phyloP scores from a whole-genome alignment of 78 protist genomes.

The Tieghemostelium lacteum region DNA sequence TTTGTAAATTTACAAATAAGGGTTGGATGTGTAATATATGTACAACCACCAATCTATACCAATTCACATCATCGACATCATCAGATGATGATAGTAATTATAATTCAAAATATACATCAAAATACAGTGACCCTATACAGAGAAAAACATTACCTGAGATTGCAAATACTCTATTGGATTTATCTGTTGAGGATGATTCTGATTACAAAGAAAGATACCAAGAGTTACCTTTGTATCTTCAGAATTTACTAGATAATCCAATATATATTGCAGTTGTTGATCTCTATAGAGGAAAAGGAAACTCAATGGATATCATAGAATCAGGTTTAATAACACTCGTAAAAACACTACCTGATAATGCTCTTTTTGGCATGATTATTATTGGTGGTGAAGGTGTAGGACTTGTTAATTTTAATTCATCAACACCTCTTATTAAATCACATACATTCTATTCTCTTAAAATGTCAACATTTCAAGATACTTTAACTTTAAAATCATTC shows the following conservation, averaged over 20 bases:
- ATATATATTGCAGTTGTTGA: slow-evolving; percentile 50
- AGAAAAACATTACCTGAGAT: slow-evolving; percentile 15
- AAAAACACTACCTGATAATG: slow-evolving; percentile 46
- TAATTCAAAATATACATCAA: not conserved
- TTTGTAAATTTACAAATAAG: not conserved
- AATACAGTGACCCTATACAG: not conserved
- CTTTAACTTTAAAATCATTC: slow-evolving; percentile 25
- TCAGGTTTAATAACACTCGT: slow-evolving; percentile 49
- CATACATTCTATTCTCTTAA: not conserved
- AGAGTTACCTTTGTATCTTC: not conserved
- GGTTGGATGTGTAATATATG: slow-evolving; percentile 43
- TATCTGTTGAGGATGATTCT: not conserved
- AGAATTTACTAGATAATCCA: slow-evolving; percentile 19
- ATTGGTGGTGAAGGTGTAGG: slow-evolving; percentile 28
- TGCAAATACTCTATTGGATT: not conserved
- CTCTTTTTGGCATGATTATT: slow-evolving; percentile 39
- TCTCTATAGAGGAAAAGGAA: slow-evolving; percentile 12
- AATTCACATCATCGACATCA: not conserved
- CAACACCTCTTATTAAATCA: slow-evolving; percentile 27
- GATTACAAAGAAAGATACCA: not conserved
- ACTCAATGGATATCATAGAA: slow-evolving; percentile 1
- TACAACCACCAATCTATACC: not conserved
- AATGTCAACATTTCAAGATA: slow-evolving; percentile 29
- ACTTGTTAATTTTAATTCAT: slow-evolving; percentile 18
- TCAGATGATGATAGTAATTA: not conserved